Conservation (phyloP, 345 rosid species). For the Carallia brachiata region DNA sequence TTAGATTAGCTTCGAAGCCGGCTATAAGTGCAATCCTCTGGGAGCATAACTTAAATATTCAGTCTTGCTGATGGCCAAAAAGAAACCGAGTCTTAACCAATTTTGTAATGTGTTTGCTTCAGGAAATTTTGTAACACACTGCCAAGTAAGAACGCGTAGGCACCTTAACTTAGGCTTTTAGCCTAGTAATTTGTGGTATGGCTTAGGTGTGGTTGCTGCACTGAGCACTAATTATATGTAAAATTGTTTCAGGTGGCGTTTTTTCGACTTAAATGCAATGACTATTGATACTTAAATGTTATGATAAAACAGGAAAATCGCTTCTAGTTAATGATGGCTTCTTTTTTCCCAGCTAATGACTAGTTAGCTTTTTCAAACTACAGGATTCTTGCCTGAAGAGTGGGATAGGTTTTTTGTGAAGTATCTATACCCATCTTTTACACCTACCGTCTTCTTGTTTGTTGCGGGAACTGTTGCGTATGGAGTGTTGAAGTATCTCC, state of each 20-base stretch:
- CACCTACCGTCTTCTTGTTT: conserved; percentile 72
- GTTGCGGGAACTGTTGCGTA: conserved; percentile 73
- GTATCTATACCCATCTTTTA: conserved; percentile 80
- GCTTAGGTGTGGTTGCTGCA: neutral
- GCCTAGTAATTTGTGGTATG: neutral
- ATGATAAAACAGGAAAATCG: neutral
- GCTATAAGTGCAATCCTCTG: too few relatives aligned
- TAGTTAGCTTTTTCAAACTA: conserved; percentile 14
- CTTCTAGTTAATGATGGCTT: too few relatives aligned
- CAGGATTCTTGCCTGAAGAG: conserved; percentile 86
- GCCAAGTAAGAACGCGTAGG: too few relatives aligned
- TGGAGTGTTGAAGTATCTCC: conserved; percentile 76
- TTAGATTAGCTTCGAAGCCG: too few relatives aligned
- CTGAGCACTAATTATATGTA: neutral
- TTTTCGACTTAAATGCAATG: neutral
- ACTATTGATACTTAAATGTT: neutral
- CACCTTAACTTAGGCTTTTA: neutral
- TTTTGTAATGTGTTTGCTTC: too few relatives aligned
- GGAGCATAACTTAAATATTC: too few relatives aligned
- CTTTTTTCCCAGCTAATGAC: conserved; percentile 10
- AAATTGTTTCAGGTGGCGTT: neutral
- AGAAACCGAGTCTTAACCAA: too few relatives aligned
- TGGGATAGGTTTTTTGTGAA: conserved; percentile 78
- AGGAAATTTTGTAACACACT: too few relatives aligned
- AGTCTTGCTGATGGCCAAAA: too few relatives aligned